These are phyloP conservation scores for Wickerhamia fluorescens DNA, from an alignment of 805 yeast species.

Conservation along the genomic window DNA sequence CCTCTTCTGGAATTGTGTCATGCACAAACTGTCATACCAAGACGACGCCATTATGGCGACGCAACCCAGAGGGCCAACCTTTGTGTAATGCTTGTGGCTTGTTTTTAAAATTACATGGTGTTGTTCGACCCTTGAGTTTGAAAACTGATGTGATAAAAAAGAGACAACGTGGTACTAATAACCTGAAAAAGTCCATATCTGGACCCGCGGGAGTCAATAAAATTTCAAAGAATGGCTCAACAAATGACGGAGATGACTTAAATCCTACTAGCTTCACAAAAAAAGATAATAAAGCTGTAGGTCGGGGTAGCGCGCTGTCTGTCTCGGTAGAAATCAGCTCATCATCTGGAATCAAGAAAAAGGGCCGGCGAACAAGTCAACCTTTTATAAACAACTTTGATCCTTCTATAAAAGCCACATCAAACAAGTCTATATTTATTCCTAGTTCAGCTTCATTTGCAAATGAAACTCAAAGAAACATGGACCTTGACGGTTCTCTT, in stretches of 20 bases:
- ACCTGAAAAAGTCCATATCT: conserved; percentile 8
- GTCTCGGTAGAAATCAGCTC: no score
- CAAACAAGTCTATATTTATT: no score
- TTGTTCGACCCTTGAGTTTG: conserved; percentile 82
- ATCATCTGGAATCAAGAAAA: no score
- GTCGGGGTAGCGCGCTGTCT: no score
- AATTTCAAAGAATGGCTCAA: conserved; percentile 6
- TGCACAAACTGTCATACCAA: conserved; percentile 90
- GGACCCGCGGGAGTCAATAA: neutral
- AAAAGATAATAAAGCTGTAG: no score
- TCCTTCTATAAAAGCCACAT: no score
- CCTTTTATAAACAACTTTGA: no score
- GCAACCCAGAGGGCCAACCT: conserved; percentile 88
- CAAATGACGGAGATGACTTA: conserved; percentile 39
- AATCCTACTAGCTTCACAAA: conserved; percentile 37
- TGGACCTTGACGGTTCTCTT: no score
- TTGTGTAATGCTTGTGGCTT: conserved; percentile 95
- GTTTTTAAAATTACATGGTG: conserved; percentile 90
- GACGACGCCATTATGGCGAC: conserved; percentile 93
- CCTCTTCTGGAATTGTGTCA: no score
- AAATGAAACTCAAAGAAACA: no score
- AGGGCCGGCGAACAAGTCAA: no score
- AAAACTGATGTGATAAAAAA: conserved; percentile 91
- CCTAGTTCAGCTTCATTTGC: no score
- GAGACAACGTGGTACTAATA: conserved; percentile 55